A percentile compares a stretch with the other conserved stretches of the same genome.
phyloP scores from a whole-genome alignment of 305 asterid species.

The Fraxinus xanthoxyloides region DNA sequence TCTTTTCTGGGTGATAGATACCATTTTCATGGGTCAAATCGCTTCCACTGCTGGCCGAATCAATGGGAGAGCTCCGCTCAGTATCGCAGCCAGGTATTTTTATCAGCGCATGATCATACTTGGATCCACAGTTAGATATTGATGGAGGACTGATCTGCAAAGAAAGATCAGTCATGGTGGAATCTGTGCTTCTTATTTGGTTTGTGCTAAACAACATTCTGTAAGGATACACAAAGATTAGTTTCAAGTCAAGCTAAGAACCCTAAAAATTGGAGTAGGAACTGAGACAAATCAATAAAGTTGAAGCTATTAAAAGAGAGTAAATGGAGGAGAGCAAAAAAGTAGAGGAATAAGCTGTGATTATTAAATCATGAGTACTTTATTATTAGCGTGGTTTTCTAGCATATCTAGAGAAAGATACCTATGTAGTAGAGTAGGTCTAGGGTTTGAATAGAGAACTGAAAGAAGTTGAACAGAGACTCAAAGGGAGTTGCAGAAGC shows the following conservation, averaged over 20 bases:
- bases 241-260: not conserved
- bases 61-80: slow-evolving; percentile 44
- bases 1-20: slow-evolving; percentile 12
- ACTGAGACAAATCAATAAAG: not conserved
- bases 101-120: not conserved
- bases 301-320: slow-evolving; percentile 18
- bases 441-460: slow-evolving; percentile 25
- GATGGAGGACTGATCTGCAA: slow-evolving; percentile 73
- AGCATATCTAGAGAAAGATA: slow-evolving; percentile 13
- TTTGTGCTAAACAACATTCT: slow-evolving; percentile 35
- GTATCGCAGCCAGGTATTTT: slow-evolving; percentile 12
- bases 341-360: not conserved
- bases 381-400: slow-evolving; percentile 47
- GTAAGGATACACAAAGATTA: not conserved
- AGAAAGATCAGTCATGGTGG: slow-evolving; percentile 64
- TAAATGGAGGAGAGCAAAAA: slow-evolving; percentile 14
- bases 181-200: slow-evolving; percentile 19
- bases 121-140: slow-evolving; percentile 4
- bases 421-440: slow-evolving; percentile 26
- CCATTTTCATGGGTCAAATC: slow-evolving; percentile 64
- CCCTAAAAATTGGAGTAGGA: not conserved
- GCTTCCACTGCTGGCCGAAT: slow-evolving; percentile 67
- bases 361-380: slow-evolving; percentile 57
- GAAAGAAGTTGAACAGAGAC: slow-evolving; percentile 8
- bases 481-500: slow-evolving; percentile 31